Evolutionary conservation across 768 basidiomycete genomes (phyloP).

Genomic region (Kondoa malvinella): DNA sequence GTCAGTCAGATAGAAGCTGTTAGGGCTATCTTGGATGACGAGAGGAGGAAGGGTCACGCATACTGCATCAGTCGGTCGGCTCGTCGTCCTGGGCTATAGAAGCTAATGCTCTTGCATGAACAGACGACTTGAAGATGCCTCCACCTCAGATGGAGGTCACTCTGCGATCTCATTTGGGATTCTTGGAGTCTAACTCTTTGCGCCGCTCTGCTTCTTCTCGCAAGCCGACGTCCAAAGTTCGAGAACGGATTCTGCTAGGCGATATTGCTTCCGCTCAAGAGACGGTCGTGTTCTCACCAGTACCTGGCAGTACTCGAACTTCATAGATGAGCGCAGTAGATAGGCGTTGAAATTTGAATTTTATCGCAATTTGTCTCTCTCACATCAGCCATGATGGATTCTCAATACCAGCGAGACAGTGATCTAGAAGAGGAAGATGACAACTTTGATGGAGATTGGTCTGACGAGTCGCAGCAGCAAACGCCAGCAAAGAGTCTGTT

Average conservation of each 20-base stretch:
- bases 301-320: no score
- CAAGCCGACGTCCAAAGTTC: no score
- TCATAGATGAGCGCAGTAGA: no score
- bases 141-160: background rate
- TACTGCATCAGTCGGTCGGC: background rate
- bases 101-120: no score
- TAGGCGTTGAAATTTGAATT: no score
- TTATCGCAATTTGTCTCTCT: no score
- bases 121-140: background rate
- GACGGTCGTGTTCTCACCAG: no score
- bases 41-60: background rate
- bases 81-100: background rate
- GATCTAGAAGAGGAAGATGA: background rate
- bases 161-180: background rate
- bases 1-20: background rate
- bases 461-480: conserved; percentile 22
- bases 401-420: background rate
- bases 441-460: conserved; percentile 13
- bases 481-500: conserved; percentile 52
- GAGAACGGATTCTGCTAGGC: no score
- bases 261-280: no score
- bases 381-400: background rate
- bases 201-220: no score
- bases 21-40: background rate
- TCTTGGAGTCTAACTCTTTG: background rate